Conservation (phyloP, 306 rosid genomes). For the Fragaria ananassa region DNA sequence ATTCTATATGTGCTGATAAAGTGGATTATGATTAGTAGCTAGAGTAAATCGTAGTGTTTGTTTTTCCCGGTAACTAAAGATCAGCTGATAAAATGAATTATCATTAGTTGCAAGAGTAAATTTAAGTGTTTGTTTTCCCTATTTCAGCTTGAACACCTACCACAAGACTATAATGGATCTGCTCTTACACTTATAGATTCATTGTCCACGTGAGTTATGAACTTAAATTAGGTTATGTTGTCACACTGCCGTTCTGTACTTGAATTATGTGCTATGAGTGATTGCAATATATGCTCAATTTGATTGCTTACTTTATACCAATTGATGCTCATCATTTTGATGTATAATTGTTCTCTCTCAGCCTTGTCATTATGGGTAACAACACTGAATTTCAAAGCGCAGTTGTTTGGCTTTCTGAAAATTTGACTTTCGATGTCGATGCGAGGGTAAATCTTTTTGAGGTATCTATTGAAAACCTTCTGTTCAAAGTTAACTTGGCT, state of each 20-base stretch:
- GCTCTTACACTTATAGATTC: constrained; percentile 94
- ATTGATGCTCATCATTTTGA: constrained; percentile 22
- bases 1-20: background rate
- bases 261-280: background rate
- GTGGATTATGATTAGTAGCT: constrained; percentile 13
- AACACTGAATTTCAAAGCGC: constrained; percentile 80
- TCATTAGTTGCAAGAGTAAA: constrained; percentile 18
- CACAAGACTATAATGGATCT: constrained; percentile 75
- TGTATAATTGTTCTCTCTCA: constrained; percentile 25
- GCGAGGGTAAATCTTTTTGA: constrained; percentile 94
- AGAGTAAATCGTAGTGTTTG: constrained; percentile 26
- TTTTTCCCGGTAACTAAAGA: background rate
- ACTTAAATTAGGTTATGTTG: background rate
- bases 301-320: constrained; percentile 6
- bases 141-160: constrained; percentile 85
- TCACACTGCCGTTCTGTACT: background rate
- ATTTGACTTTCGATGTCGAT: constrained; percentile 75
- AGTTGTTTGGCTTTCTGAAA: constrained; percentile 83
- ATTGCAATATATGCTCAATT: constrained; percentile 13
- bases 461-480: constrained; percentile 35
- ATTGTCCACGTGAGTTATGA: constrained; percentile 63
- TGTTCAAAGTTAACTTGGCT: constrained; percentile 6
- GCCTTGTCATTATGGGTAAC: constrained; percentile 88
- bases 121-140: constrained; percentile 27
- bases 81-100: background rate